Base-by-base conservation (phyloP, 768 basidiomycete genomes). In the Russula ochroleuca region DNA sequence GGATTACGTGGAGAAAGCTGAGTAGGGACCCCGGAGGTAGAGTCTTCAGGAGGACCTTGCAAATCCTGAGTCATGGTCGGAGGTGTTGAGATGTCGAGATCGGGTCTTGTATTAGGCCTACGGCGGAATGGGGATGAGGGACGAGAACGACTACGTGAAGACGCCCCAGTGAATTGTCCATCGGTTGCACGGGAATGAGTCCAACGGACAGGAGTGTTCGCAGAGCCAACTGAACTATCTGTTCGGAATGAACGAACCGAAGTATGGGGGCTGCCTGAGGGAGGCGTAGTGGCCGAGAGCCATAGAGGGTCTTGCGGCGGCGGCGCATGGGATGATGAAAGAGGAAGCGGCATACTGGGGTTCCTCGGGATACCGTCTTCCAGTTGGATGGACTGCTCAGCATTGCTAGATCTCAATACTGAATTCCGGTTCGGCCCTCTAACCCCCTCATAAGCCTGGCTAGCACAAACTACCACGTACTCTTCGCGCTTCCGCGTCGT, bases 401-500 rank as follows among this genome's bases (percentile, higher is more conserved):
- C 17, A 15, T 23, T 23, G 6, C 14, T 38, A 25, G 52, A 25
- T 35, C 58, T 37, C 14, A 33, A 28, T 19, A 14, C 3, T 1
- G 19, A 43, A 4, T 5, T 47, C 19, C 47, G 37, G 17, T 38
- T 35, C 31, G 38, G 53, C 40, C 50, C 40, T 31, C 59, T 23
- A 7, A 13, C 41, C 6, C 43, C 37, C 10, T 19, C 51, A n/a
- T 19, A 40, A 35, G 23, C 43, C 8, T 2, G 19, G 25, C 63
- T 64, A 2, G 63, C 53, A 3, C 38, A 56, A 37, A 64, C 23
- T 17, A 53, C 17, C 14, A 15, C 37, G 35, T 50, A 49, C 15
- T 33, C 53, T 56, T 56, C n/a, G 10, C 6, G 38, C 9, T 40
- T 23, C 6, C 7, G 9, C 31, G 15, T 21, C n/a, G 13, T 14